Evolutionary conservation across 805 yeast species (phyloP).

Genomic region (Hanseniaspora taiwanica): DNA sequence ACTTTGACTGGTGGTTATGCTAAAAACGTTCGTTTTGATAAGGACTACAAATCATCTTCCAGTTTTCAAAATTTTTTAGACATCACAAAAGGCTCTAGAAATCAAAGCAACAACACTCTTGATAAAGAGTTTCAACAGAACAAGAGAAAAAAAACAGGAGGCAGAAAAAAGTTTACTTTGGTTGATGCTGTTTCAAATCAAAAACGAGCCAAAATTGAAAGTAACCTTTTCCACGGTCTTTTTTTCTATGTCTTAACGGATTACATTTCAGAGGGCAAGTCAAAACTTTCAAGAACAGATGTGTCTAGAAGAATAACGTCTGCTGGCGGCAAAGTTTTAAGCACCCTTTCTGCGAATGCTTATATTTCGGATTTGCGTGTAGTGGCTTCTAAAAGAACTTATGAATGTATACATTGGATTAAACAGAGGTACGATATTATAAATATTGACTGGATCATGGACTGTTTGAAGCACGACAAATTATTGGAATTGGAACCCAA

Average conservation of each 20-base stretch:
- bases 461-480: slow-evolving; percentile 34
- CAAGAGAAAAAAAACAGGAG: not conserved
- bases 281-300: slow-evolving; percentile 22
- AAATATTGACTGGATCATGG: slow-evolving; percentile 59
- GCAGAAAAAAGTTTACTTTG: not conserved
- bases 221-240: slow-evolving; percentile 31
- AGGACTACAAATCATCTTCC: slow-evolving; percentile 40
- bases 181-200: slow-evolving; percentile 4
- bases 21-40: slow-evolving; percentile 54
- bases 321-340: slow-evolving; percentile 38
- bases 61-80: slow-evolving; percentile 40
- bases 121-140: not conserved
- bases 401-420: slow-evolving; percentile 26
- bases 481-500: slow-evolving; percentile 46
- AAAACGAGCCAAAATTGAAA: slow-evolving; percentile 2
- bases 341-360: slow-evolving; percentile 20
- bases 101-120: slow-evolving; percentile 1
- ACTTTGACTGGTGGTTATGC: slow-evolving; percentile 73
- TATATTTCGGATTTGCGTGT: slow-evolving; percentile 13
- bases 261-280: slow-evolving; percentile 14
- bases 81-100: slow-evolving; percentile 18
- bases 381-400: slow-evolving; percentile 28
- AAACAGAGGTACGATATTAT: slow-evolving; percentile 47
- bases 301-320: slow-evolving; percentile 27
- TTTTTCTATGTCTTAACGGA: slow-evolving; percentile 45